Conservation (phyloP, 2,329 filamentous ascomycete genomes). For the Penicillium sumatraense region DNA sequence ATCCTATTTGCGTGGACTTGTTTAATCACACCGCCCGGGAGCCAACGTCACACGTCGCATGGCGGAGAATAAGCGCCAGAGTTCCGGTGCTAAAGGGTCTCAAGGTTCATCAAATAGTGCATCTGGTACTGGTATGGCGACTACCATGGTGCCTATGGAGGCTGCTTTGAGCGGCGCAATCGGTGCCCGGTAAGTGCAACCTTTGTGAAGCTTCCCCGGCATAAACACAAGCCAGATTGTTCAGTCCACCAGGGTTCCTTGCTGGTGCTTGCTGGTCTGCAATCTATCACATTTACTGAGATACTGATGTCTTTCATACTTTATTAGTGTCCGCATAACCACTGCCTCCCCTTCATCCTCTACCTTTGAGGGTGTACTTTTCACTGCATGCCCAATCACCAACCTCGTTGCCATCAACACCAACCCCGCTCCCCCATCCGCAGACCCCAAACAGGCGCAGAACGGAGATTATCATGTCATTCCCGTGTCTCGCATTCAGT, state of each 20-base stretch:
- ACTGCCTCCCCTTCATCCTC: constrained; percentile 56
- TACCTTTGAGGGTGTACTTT: constrained; percentile 65
- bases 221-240: not conserved
- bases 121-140: constrained; percentile 42
- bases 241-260: not conserved
- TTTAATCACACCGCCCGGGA: constrained; percentile 21
- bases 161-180: constrained; percentile 63
- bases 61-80: constrained; percentile 65
- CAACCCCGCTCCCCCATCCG: constrained; percentile 44
- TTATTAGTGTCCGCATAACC: constrained; percentile 60
- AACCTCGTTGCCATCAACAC: constrained; percentile 67
- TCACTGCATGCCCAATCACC: constrained; percentile 64
- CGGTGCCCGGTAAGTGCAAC: constrained; percentile 60
- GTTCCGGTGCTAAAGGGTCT: constrained; percentile 55
- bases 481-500: constrained; percentile 62
- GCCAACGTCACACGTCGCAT: constrained; percentile 39
- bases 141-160: constrained; percentile 55
- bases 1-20: constrained; percentile 5
- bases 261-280: not conserved
- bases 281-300: not conserved
- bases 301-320: not conserved
- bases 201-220: not conserved
- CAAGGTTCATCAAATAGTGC: constrained; percentile 40
- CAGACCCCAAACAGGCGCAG: constrained; percentile 41
- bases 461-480: constrained; percentile 65